These are phyloP conservation scores for Pseudozyma flocculosa DNA, from an alignment of 1,284 basidiomycete genomes.

Conservation along the genomic window DNA sequence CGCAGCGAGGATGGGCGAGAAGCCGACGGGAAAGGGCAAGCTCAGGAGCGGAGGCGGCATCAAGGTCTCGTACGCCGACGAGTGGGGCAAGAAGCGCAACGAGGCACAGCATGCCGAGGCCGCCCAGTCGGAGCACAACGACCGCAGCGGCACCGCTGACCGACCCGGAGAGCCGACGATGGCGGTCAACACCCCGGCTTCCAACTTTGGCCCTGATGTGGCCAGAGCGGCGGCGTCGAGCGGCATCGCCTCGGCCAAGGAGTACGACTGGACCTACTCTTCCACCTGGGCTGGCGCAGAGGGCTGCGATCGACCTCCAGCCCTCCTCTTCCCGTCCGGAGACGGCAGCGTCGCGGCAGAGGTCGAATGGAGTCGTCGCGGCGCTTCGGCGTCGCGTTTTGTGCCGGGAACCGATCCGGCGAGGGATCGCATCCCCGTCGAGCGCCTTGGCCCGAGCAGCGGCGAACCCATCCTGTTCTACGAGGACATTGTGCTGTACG, in stretches of 20 bases:
- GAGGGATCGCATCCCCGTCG: constrained; percentile 51
- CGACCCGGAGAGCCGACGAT: no score
- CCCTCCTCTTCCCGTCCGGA: constrained; percentile 4
- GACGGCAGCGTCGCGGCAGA: background rate
- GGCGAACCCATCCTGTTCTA: constrained; percentile 57
- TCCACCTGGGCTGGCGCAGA: constrained; percentile 76
- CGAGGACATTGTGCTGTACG: constrained; percentile 55
- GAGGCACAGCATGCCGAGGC: constrained; percentile 30
- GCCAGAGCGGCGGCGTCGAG: constrained; percentile 17
- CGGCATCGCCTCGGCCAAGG: constrained; percentile 41
- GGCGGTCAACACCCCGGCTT: background rate
- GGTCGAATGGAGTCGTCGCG: background rate
- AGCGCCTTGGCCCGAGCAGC: constrained; percentile 41
- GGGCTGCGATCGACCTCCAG: constrained; percentile 8
- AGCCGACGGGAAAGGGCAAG: constrained; percentile 21
- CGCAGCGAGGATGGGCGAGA: constrained; percentile 13
- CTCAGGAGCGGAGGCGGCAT: constrained; percentile 63
- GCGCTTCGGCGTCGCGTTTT: constrained; percentile 14
- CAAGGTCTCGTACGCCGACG: constrained; percentile 89
- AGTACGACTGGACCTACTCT: constrained; percentile 97
- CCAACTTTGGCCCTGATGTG: constrained; percentile 30
- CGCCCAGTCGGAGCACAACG: background rate
- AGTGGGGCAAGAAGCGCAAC: constrained; percentile 85
- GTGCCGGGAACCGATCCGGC: constrained; percentile 38
- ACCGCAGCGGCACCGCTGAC: background rate